phyloP scores from a whole-genome alignment of 768 basidiomycete species.

The Tubosaeta sp. region DNA sequence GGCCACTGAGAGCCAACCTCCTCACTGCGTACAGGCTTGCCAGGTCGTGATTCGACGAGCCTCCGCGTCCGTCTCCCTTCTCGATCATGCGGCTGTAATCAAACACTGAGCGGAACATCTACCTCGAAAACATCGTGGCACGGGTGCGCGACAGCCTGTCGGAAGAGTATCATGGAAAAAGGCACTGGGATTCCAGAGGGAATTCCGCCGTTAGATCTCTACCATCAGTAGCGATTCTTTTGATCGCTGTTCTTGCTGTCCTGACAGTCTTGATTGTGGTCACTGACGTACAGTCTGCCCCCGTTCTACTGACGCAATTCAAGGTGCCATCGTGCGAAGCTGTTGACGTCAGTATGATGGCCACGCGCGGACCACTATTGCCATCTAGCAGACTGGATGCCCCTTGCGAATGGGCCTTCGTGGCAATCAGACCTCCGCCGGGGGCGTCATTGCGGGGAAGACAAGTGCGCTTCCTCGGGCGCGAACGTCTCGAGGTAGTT shows the following conservation, averaged over 20 bases:
- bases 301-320: constrained; percentile 68
- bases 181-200: constrained; percentile 73
- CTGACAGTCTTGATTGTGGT: not conserved
- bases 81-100: constrained; percentile 59
- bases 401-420: constrained; percentile 56
- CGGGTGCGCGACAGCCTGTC: constrained; percentile 61
- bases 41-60: constrained; percentile 50
- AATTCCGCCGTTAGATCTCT: constrained; percentile 19
- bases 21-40: constrained; percentile 23
- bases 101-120: constrained; percentile 65
- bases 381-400: constrained; percentile 1
- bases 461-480: constrained; percentile 58
- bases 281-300: constrained; percentile 59
- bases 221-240: constrained; percentile 46
- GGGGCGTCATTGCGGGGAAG: constrained; percentile 92
- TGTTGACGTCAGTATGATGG: constrained; percentile 60
- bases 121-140: constrained; percentile 56
- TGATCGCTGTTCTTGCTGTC: not conserved
- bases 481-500: constrained; percentile 43
- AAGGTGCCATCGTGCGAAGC: constrained; percentile 87
- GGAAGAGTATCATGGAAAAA: constrained; percentile 54
- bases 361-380: constrained; percentile 16
- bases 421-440: constrained; percentile 85
- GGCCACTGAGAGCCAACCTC: constrained; percentile 27
- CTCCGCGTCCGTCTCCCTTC: constrained; percentile 49